A percentile compares a stretch with the other conserved stretches of the same genome.
These are phyloP conservation scores for Candida sp. DNA, from an alignment of 1,139 yeast species.

Conservation along the genomic window DNA sequence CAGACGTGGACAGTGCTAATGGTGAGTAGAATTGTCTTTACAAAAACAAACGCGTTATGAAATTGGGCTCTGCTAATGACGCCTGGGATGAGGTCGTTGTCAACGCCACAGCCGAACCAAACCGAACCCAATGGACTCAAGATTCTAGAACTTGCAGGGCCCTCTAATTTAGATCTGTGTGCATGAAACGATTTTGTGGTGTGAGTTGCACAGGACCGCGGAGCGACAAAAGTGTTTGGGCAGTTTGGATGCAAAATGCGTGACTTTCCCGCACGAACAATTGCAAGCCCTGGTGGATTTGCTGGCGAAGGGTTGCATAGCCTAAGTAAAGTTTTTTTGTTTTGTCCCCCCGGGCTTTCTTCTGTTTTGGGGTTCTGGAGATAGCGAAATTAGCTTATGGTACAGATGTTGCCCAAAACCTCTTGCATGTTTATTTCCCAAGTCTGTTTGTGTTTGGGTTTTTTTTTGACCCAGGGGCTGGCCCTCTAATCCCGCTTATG, in stretches of 20 bases:
- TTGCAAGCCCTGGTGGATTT: neutral
- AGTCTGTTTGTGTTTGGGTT: neutral
- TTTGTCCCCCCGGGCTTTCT: neutral
- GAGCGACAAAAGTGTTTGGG: neutral
- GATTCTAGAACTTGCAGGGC: neutral
- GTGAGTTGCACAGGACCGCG: neutral
- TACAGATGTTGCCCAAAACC: neutral
- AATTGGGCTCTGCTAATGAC: neutral
- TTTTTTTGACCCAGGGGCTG: neutral
- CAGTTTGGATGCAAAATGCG: conserved; percentile 2
- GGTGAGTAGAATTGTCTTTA: too few species aligned
- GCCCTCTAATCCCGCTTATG: too few species aligned
- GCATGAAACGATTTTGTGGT: neutral
- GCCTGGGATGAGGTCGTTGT: too few species aligned
- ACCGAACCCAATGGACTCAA: too few species aligned
- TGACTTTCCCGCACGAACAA: neutral
- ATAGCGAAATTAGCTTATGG: neutral
- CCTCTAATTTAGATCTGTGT: neutral
- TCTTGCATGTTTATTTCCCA: neutral
- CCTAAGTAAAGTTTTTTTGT: neutral
- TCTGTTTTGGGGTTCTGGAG: neutral
- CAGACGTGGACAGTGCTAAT: too few species aligned
- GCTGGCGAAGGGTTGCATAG: conserved; percentile 2
- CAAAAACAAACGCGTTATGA: too few species aligned
- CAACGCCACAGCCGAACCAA: neutral